Evolutionary conservation across 2,329 filamentous ascomycete genomes (phyloP).

Genomic region (Curvularia spicifera): DNA sequence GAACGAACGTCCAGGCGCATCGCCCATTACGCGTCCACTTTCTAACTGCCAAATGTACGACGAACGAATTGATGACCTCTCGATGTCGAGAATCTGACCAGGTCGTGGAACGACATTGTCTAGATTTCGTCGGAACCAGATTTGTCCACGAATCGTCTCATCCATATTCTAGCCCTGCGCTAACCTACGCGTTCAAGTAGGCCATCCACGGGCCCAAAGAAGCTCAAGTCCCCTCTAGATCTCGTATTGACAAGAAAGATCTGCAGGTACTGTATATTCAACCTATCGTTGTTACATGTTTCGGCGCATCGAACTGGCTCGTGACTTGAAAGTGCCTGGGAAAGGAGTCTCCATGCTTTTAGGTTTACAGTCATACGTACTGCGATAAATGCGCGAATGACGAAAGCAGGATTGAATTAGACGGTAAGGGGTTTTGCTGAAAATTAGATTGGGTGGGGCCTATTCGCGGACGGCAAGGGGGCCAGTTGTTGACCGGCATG

Average conservation of each 20-base stretch:
- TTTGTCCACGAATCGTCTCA: constrained; percentile 10
- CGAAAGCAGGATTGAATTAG: not conserved
- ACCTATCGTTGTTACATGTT: constrained; percentile 23
- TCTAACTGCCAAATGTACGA: not conserved
- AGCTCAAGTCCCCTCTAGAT: not conserved
- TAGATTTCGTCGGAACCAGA: constrained; percentile 7
- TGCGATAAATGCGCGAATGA: not conserved
- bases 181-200: constrained; percentile 11
- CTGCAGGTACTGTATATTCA: constrained; percentile 9
- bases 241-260: constrained; percentile 14
- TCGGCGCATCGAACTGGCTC: constrained; percentile 23
- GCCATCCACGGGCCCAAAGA: constrained; percentile 18
- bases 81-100: not conserved
- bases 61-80: constrained; percentile 2
- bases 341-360: constrained; percentile 10
- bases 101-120: not conserved
- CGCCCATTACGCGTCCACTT: constrained; percentile 5
- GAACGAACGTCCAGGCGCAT: constrained; percentile 5
- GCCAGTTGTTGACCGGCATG: constrained; percentile 3
- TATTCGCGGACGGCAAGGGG: constrained; percentile 16
- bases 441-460: constrained; percentile 25
- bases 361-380: not conserved
- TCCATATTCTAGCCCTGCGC: constrained; percentile 11
- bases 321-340: constrained; percentile 5
- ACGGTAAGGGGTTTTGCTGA: constrained; percentile 12